These are phyloP conservation scores for Termitomyces sp. DNA, from an alignment of 768 basidiomycete genomes.

Conservation along the genomic window DNA sequence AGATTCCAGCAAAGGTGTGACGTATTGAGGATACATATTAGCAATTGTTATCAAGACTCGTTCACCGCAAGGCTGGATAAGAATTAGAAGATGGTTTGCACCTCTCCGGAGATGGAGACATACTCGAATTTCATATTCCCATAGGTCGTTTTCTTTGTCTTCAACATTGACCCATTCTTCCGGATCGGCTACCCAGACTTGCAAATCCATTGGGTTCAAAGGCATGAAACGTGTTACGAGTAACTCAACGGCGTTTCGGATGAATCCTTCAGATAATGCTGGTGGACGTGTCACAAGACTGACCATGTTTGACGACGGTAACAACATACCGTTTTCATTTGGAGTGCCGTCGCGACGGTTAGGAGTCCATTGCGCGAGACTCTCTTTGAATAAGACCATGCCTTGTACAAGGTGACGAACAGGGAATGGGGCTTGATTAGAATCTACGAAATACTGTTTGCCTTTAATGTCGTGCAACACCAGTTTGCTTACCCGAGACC, in stretches of 20 bases:
- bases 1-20: conserved; percentile 57
- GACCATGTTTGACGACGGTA: neutral
- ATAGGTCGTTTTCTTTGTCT: conserved; percentile 84
- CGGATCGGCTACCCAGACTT: conserved; percentile 81
- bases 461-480: neutral
- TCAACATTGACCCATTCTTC: conserved; percentile 94
- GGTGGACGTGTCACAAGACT: conserved; percentile 1
- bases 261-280: conserved; percentile 66
- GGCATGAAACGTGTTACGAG: conserved; percentile 85
- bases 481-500: conserved; percentile 46
- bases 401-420: conserved; percentile 76
- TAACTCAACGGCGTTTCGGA: conserved; percentile 66
- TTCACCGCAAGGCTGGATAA: conserved; percentile 79
- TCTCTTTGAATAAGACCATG: conserved; percentile 83
- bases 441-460: conserved; percentile 37
- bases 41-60: conserved; percentile 82
- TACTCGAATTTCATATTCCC: conserved; percentile 92
- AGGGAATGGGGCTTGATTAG: conserved; percentile 61
- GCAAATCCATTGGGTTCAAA: conserved; percentile 73
- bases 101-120: conserved; percentile 15
- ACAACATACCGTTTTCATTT: conserved; percentile 50
- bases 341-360: conserved; percentile 50
- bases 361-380: conserved; percentile 71
- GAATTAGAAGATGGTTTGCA: neutral
- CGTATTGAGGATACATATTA: conserved; percentile 61